Conservation (phyloP, 805 yeast genomes). For the Clavispora phyllophila region DNA sequence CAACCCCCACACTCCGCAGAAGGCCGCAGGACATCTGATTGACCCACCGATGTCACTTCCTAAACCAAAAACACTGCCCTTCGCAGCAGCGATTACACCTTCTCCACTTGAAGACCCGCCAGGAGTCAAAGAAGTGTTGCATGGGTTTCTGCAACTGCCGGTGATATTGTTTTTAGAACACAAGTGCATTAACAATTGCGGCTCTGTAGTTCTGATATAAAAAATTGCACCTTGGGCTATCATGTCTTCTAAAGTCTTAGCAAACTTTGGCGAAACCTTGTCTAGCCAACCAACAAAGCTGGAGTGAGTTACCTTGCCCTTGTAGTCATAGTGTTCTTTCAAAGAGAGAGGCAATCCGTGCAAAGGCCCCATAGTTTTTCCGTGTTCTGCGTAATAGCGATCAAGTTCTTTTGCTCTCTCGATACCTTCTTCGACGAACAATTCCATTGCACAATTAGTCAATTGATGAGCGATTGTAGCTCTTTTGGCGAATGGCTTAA, state of each 20-base stretch:
- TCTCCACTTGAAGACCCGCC: conserved; percentile 17
- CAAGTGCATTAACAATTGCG: conserved; percentile 16
- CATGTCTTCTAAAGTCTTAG: conserved; percentile 8
- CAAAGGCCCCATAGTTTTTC: conserved; percentile 13
- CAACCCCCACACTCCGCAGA: conserved; percentile 17
- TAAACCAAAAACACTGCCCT: conserved; percentile 15
- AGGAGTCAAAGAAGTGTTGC: conserved; percentile 13
- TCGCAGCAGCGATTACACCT: conserved; percentile 16
- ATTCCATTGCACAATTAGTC: conserved; percentile 17
- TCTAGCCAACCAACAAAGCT: conserved; percentile 14
- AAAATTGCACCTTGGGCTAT: conserved; percentile 15
- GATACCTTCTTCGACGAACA: conserved; percentile 17
- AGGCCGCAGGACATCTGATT: conserved; percentile 15
- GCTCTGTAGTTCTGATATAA: conserved; percentile 15
- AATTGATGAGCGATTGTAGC: conserved; percentile 16
- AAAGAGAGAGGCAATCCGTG: conserved; percentile 17
- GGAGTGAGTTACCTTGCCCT: conserved; percentile 13
- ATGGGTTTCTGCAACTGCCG: conserved; percentile 14
- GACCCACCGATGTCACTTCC: conserved; percentile 18
- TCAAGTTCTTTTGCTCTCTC: conserved; percentile 15
- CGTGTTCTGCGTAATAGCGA: conserved; percentile 6
- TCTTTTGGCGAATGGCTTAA: conserved; percentile 14
- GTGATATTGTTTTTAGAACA: conserved; percentile 16
- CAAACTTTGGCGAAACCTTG: conserved; percentile 6
- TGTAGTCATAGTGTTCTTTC: conserved; percentile 14